phyloP scores from a whole-genome alignment of 495 filamentous ascomycete species.

The Tetracladium setigerum region DNA sequence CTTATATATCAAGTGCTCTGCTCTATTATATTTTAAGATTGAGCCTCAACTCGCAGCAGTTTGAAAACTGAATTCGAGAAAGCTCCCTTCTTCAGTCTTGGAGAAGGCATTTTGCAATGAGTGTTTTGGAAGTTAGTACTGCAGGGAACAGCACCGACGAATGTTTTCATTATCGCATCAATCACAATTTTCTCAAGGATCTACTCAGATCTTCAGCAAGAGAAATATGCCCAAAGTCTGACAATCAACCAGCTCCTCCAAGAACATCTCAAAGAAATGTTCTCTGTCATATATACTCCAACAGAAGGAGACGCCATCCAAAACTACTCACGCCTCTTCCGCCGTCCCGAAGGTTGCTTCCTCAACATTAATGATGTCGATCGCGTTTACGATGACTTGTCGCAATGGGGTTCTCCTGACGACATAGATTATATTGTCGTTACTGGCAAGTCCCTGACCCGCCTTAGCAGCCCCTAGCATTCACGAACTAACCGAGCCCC shows the following conservation, averaged over 20 bases:
- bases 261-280: constrained; percentile 75
- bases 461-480: too few species aligned
- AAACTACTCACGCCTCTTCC: constrained; percentile 73
- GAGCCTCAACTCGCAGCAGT: too few species aligned
- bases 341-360: constrained; percentile 61
- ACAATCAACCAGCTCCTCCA: constrained; percentile 42
- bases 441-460: constrained; percentile 44
- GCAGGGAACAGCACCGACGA: too few species aligned
- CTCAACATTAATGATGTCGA: constrained; percentile 52
- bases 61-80: too few species aligned
- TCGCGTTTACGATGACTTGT: constrained; percentile 52
- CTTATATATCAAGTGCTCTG: too few species aligned
- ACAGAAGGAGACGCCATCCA: constrained; percentile 89
- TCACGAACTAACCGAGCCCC: too few species aligned
- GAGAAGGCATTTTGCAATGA: too few species aligned
- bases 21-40: too few species aligned
- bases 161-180: too few species aligned
- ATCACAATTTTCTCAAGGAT: too few species aligned
- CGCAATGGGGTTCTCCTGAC: constrained; percentile 57
- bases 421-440: constrained; percentile 89
- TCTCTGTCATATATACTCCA: constrained; percentile 81
- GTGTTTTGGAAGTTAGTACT: too few species aligned
- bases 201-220: background rate
- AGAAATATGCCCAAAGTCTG: background rate
- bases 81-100: too few species aligned